Conservation (phyloP, 1,284 basidiomycete genomes). For the Fomitopsis pinicola region DNA sequence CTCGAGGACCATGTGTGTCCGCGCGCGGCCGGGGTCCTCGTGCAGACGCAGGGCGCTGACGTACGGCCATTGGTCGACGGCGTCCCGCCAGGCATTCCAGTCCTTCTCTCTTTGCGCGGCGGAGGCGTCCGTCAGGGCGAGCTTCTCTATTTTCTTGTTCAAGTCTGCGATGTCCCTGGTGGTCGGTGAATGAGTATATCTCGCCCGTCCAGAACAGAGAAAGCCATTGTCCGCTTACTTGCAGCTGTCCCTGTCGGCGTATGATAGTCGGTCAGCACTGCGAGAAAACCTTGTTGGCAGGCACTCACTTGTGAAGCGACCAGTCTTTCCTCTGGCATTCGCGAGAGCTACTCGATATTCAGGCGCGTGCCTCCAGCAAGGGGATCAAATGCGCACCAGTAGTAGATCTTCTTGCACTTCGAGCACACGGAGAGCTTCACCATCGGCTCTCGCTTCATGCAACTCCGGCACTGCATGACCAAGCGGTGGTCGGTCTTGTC, state of each 20-base stretch:
- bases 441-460: slow-evolving; percentile 13
- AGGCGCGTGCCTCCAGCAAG: background rate
- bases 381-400: slow-evolving; percentile 13
- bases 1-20: background rate
- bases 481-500: slow-evolving; percentile 11
- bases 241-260: background rate
- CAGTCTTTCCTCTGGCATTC: slow-evolving; percentile 20
- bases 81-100: slow-evolving; percentile 10
- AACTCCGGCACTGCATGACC: slow-evolving; percentile 12
- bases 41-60: background rate
- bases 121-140: slow-evolving; percentile 3
- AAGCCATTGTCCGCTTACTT: background rate
- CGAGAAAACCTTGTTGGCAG: no score
- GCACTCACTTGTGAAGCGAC: slow-evolving; percentile 17
- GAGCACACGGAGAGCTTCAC: slow-evolving; percentile 15
- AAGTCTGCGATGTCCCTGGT: slow-evolving; percentile 3
- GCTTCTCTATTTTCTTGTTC: background rate
- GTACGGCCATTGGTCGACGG: slow-evolving; percentile 3
- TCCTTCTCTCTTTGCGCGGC: slow-evolving; percentile 10
- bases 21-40: background rate
- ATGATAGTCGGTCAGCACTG: background rate
- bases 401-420: slow-evolving; percentile 17
- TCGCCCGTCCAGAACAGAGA: background rate
- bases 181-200: no score
- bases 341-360: slow-evolving; percentile 10